Percentiles rank a stretch among this genome's conserved stretches.
These are phyloP conservation scores for Chlamydomonas applanata DNA, from an alignment of 139 green algal species.

Conservation along the genomic window DNA sequence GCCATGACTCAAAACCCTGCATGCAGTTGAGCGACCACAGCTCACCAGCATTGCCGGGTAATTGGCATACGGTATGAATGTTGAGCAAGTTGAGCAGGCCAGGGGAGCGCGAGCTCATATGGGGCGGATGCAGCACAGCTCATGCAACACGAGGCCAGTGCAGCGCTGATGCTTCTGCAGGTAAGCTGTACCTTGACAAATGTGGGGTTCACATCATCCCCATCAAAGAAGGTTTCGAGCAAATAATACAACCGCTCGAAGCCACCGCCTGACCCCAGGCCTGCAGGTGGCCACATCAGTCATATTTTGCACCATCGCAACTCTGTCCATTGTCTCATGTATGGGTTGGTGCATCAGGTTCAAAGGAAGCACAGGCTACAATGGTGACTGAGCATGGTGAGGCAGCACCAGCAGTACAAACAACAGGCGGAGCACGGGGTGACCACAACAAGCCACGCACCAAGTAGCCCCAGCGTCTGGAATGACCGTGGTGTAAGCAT, in stretches of 20 bases:
- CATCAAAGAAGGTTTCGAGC: conserved; percentile 78
- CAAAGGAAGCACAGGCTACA: too few species aligned
- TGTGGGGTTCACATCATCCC: conserved; percentile 54
- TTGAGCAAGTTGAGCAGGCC: too few species aligned
- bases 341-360: too few species aligned
- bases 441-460: conserved; percentile 1
- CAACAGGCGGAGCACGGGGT: not conserved
- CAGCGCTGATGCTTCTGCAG: not conserved
- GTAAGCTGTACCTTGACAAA: conserved; percentile 68
- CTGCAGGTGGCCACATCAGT: too few species aligned
- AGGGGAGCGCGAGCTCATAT: not conserved
- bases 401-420: not conserved
- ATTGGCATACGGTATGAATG: too few species aligned
- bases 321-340: too few species aligned
- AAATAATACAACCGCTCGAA: conserved; percentile 89
- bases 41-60: too few species aligned
- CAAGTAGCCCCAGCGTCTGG: conserved; percentile 74
- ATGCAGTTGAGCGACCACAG: too few species aligned
- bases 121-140: not conserved
- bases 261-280: conserved; percentile 61
- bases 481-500: conserved; percentile 71
- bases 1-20: conserved; percentile 66
- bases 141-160: not conserved
- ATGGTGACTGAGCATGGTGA: not conserved
- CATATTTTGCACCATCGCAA: too few species aligned